phyloP scores from a whole-genome alignment of 1,139 yeast species.

The Suhomyces ambrosiae region DNA sequence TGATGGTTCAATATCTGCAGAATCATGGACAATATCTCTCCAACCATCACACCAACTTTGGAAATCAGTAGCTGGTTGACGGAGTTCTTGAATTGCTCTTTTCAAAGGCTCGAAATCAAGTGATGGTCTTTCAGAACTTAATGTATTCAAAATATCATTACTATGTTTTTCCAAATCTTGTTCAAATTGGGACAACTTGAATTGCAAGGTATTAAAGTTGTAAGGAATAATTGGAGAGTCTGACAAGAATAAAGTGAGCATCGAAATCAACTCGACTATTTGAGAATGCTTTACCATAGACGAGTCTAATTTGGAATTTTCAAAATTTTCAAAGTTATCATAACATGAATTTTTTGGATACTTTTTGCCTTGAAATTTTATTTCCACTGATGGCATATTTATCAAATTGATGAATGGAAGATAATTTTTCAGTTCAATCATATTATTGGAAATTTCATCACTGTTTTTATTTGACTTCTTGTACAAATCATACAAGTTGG shows the following conservation, averaged over 20 bases:
- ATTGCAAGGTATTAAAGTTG: conserved; percentile 54
- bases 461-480: conserved; percentile 29
- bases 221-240: conserved; percentile 82
- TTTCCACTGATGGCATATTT: conserved; percentile 71
- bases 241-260: conserved; percentile 54
- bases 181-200: conserved; percentile 44
- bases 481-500: conserved; percentile 33
- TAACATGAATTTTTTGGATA: conserved; percentile 65
- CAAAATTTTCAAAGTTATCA: conserved; percentile 66
- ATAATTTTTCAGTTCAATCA: conserved; percentile 62
- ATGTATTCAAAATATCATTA: conserved; percentile 18
- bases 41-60: conserved; percentile 57
- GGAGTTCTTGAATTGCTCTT: conserved; percentile 27
- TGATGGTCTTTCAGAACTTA: conserved; percentile 9
- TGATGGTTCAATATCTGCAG: conserved; percentile 64
- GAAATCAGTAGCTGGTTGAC: conserved; percentile 28
- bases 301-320: conserved; percentile 50
- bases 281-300: conserved; percentile 58
- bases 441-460: conserved; percentile 37
- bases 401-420: conserved; percentile 63
- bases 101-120: conserved; percentile 33
- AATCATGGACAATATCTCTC: conserved; percentile 40
- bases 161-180: conserved; percentile 53
- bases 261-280: conserved; percentile 59
- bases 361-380: conserved; percentile 49